Evolutionary conservation across 805 yeast genomes (phyloP).

Genomic region (Sungouiozyma intestinalis): DNA sequence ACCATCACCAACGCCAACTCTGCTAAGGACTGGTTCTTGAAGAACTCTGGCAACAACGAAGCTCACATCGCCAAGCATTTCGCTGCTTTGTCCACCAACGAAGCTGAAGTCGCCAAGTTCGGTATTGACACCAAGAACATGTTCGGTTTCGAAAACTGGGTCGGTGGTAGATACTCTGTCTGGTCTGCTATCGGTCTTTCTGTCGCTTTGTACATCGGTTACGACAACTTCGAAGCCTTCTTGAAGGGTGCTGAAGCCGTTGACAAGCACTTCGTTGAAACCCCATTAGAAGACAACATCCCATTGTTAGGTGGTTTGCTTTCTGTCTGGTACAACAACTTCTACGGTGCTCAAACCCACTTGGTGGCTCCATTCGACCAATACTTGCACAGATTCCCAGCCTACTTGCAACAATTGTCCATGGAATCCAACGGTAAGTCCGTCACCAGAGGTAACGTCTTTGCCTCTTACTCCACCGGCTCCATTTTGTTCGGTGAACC

Average conservation of each 20-base stretch:
- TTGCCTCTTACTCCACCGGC: constrained; percentile 93
- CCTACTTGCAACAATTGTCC: constrained; percentile 94
- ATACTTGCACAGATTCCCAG: constrained; percentile 98
- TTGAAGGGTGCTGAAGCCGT: constrained; percentile 96
- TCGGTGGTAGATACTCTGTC: constrained; percentile 99
- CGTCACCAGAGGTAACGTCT: constrained; percentile 84
- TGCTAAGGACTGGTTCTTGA: constrained; percentile 91
- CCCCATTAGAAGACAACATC: constrained; percentile 85
- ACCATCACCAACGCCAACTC: constrained; percentile 92
- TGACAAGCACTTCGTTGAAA: constrained; percentile 76
- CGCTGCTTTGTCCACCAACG: constrained; percentile 93
- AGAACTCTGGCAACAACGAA: constrained; percentile 44
- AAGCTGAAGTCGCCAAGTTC: constrained; percentile 79
- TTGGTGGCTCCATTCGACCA: constrained; percentile 98
- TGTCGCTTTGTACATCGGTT: constrained; percentile 91
- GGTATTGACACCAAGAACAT: constrained; percentile 97
- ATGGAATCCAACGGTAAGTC: constrained; percentile 99
- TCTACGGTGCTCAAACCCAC: constrained; percentile 96
- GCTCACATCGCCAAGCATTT: constrained; percentile 90
- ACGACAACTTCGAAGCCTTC: constrained; percentile 83
- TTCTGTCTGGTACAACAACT: constrained; percentile 97
- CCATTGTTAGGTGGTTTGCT: constrained; percentile 89
- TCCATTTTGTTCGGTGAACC: constrained; percentile 96
- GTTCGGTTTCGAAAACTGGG: constrained; percentile 99
- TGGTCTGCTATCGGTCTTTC: constrained; percentile 99